A percentile compares a stretch with the other conserved stretches of the same genome.
Evolutionary conservation across 2,329 filamentous ascomycete species (phyloP).

Genomic region (Seiridium unicorne): DNA sequence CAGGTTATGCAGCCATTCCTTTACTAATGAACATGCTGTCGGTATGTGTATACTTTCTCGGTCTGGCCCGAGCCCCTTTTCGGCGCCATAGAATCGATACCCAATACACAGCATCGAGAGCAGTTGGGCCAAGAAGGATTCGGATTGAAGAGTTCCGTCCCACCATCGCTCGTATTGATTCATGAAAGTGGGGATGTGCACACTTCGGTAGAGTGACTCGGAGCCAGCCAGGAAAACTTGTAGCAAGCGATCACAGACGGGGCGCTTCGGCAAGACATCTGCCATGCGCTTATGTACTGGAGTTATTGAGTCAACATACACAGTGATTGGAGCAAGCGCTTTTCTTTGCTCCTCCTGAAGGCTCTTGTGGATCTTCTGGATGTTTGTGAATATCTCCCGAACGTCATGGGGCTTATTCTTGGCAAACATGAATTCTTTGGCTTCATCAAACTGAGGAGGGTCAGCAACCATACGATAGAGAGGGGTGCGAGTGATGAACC

Average conservation of each 20-base stretch:
- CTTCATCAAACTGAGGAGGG: conserved; percentile 48
- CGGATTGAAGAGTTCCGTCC: conserved; percentile 43
- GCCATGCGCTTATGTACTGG: conserved; percentile 57
- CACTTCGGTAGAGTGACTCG: conserved; percentile 52
- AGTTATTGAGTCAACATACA: conserved; percentile 59
- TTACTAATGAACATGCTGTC: conserved; percentile 54
- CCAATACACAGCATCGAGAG: conserved; percentile 52
- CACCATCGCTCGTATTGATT: conserved; percentile 51
- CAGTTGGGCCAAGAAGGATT: conserved; percentile 53
- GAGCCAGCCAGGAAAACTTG: conserved; percentile 47
- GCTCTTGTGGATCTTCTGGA: conserved; percentile 45
- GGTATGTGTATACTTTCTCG: conserved; percentile 57
- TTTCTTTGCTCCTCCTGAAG: conserved; percentile 47
- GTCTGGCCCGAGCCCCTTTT: conserved; percentile 48
- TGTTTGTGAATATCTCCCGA: conserved; percentile 40
- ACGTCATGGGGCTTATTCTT: conserved; percentile 38
- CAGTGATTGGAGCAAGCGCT: conserved; percentile 48
- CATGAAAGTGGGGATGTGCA: conserved; percentile 51
- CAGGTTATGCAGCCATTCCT: conserved; percentile 51
- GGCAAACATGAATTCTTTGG: conserved; percentile 48
- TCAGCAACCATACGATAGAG: conserved; percentile 5
- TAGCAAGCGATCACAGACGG: conserved; percentile 50
- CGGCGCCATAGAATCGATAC: conserved; percentile 50
- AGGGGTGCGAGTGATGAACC: conserved; percentile 30
- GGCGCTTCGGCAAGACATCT: conserved; percentile 51